A percentile compares a stretch with the other conserved stretches of the same genome.
These are phyloP conservation scores for Collybia sordida DNA, from an alignment of 768 basidiomycete species.

Conservation along the genomic window DNA sequence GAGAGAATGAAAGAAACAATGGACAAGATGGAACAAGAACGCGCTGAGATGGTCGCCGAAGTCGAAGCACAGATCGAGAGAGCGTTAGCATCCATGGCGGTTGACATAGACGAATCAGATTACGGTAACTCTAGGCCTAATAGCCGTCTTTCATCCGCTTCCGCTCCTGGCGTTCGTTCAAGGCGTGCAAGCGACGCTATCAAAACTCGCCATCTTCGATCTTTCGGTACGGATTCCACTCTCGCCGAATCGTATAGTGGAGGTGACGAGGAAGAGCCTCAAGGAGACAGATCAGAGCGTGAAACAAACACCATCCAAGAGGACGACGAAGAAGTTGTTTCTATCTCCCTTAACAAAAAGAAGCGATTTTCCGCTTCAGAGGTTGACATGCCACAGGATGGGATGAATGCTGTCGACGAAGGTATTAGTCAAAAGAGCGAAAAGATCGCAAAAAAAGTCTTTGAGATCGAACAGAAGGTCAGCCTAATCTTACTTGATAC, in stretches of 20 bases:
- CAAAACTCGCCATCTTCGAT: constrained; percentile 56
- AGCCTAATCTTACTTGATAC: constrained; percentile 14
- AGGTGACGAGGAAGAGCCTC: constrained; percentile 32
- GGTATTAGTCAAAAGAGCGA: constrained; percentile 84
- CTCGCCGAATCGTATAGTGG: constrained; percentile 67
- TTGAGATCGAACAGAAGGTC: constrained; percentile 91
- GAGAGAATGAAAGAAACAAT: constrained; percentile 81
- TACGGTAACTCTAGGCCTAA: constrained; percentile 67
- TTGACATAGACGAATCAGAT: constrained; percentile 77
- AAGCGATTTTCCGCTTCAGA: constrained; percentile 80
- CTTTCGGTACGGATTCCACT: constrained; percentile 79
- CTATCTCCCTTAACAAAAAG: constrained; percentile 48
- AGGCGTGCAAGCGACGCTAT: constrained; percentile 61
- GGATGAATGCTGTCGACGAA: constrained; percentile 85
- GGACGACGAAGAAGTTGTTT: constrained; percentile 52
- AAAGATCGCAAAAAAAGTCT: constrained; percentile 83
- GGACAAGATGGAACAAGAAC: constrained; percentile 86
- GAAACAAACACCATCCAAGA: constrained; percentile 57
- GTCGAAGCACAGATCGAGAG: constrained; percentile 90
- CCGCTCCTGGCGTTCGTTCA: constrained; percentile 46
- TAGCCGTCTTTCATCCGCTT: constrained; percentile 64
- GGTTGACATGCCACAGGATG: constrained; percentile 64
- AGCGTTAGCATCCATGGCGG: constrained; percentile 82
- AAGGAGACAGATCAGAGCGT: constrained; percentile 36
- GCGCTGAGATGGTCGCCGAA: constrained; percentile 89